phyloP scores from a whole-genome alignment of 2,329 filamentous ascomycete genomes.

The Ceratocystis lukuohia region DNA sequence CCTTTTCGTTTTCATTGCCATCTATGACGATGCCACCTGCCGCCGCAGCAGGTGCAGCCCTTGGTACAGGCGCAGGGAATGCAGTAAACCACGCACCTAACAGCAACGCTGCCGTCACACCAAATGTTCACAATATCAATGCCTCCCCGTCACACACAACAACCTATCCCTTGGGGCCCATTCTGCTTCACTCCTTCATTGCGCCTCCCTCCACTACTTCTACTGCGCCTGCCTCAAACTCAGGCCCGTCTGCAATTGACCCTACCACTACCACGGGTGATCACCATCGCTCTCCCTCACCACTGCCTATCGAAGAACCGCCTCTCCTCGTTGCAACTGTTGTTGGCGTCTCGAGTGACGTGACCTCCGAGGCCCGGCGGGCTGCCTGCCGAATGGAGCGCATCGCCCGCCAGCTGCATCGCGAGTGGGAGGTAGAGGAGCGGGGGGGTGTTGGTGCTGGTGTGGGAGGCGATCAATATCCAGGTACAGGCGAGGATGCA shows the following conservation, averaged over 20 bases:
- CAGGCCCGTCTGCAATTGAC: slow-evolving; percentile 10
- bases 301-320: slow-evolving; percentile 23
- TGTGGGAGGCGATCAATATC: not conserved
- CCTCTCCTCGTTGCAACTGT: slow-evolving; percentile 44
- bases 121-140: not conserved
- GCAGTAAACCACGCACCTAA: not conserved
- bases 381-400: slow-evolving; percentile 41
- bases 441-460: not conserved
- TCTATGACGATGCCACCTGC: not conserved
- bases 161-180: slow-evolving; percentile 6
- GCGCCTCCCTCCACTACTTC: slow-evolving; percentile 9
- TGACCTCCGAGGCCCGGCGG: slow-evolving; percentile 38
- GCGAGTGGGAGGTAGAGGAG: slow-evolving; percentile 34
- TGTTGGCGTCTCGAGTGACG: slow-evolving; percentile 35
- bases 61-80: not conserved
- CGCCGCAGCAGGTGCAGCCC: not conserved
- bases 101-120: not conserved
- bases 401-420: slow-evolving; percentile 42
- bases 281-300: no score
- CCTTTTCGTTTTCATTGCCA: not conserved
- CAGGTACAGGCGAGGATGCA: not conserved
- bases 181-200: slow-evolving; percentile 18
- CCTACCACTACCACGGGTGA: no score
- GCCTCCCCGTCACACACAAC: not conserved
- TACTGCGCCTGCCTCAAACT: slow-evolving; percentile 24